Conservation (phyloP, 352 stramenopile genomes). For the Globisporangium irregulare region DNA sequence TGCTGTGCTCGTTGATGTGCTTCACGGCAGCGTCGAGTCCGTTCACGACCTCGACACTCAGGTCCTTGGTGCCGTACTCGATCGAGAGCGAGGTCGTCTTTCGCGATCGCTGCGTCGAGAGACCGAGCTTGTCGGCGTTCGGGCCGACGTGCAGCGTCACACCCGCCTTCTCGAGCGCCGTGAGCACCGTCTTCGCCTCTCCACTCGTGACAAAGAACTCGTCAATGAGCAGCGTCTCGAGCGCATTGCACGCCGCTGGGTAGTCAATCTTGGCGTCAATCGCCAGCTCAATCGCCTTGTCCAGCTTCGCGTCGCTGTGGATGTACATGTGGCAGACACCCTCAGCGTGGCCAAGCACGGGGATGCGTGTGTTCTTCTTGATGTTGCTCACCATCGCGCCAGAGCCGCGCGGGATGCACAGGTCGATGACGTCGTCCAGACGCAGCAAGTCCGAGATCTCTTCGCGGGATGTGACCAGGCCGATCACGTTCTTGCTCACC, state of each 20-base stretch:
- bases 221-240: slow-evolving; percentile 96
- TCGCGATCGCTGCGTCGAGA: slow-evolving; percentile 65
- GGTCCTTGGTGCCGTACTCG: slow-evolving; percentile 94
- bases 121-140: slow-evolving; percentile 69
- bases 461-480: slow-evolving; percentile 92
- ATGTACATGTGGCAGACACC: slow-evolving; percentile 99
- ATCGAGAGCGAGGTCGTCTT: slow-evolving; percentile 81
- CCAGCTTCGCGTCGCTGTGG: slow-evolving; percentile 85
- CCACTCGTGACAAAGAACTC: slow-evolving; percentile 74
- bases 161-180: slow-evolving; percentile 81
- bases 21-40: slow-evolving; percentile 89
- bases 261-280: slow-evolving; percentile 99
- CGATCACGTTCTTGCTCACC: slow-evolving; percentile 93
- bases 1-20: slow-evolving; percentile 96
- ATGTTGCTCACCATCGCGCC: slow-evolving; percentile 96
- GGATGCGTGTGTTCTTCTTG: slow-evolving; percentile 96
- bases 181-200: slow-evolving; percentile 75
- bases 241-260: slow-evolving; percentile 96
- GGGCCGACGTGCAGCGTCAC: slow-evolving; percentile 94
- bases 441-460: slow-evolving; percentile 92
- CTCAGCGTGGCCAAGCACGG: slow-evolving; percentile 97
- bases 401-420: slow-evolving; percentile 97
- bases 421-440: slow-evolving; percentile 96
- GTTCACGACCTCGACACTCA: slow-evolving; percentile 93
- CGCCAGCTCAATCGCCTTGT: slow-evolving; percentile 87